Conservation (phyloP, 768 basidiomycete genomes). For the Suillus hirtellus region DNA sequence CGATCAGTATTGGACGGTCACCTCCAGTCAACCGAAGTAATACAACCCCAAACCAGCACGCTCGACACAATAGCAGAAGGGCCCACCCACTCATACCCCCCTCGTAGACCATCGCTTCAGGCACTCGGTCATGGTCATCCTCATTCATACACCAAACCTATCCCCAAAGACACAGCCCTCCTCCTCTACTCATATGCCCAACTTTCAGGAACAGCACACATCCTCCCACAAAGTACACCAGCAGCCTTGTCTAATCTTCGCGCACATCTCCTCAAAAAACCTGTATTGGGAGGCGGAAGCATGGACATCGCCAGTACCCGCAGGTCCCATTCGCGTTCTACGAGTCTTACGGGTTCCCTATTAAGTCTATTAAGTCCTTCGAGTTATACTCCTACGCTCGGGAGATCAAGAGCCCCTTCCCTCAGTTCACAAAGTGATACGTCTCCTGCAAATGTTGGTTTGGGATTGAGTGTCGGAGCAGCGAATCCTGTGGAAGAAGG, state of each 20-base stretch:
- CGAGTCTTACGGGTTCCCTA: slow-evolving; percentile 52
- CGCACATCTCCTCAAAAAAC: slow-evolving; percentile 41
- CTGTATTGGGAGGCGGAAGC: slow-evolving; percentile 68
- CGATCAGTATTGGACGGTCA: slow-evolving; percentile 62
- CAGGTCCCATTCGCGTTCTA: slow-evolving; percentile 41
- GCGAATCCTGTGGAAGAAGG: slow-evolving; percentile 37
- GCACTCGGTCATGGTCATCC: slow-evolving; percentile 49
- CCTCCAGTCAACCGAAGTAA: slow-evolving; percentile 33
- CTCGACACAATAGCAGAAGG: slow-evolving; percentile 51
- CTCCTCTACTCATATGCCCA: slow-evolving; percentile 87
- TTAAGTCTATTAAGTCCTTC: slow-evolving; percentile 40
- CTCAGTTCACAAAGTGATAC: slow-evolving; percentile 23
- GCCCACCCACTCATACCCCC: slow-evolving; percentile 39
- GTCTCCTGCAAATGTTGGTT: slow-evolving; percentile 14
- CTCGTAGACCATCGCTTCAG: slow-evolving; percentile 39
- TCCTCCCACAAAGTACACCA: slow-evolving; percentile 49
- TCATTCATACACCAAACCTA: slow-evolving; percentile 34
- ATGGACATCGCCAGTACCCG: slow-evolving; percentile 67
- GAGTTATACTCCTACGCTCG: slow-evolving; percentile 11
- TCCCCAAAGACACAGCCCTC: slow-evolving; percentile 59
- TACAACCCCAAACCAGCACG: slow-evolving; percentile 37
- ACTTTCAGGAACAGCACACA: slow-evolving; percentile 63
- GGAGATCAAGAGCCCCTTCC: slow-evolving; percentile 23
- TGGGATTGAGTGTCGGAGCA: slow-evolving; percentile 22
- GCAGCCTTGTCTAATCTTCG: slow-evolving; percentile 53